phyloP scores from a whole-genome alignment of 2,329 filamentous ascomycete genomes.

The Alternaria panax region DNA sequence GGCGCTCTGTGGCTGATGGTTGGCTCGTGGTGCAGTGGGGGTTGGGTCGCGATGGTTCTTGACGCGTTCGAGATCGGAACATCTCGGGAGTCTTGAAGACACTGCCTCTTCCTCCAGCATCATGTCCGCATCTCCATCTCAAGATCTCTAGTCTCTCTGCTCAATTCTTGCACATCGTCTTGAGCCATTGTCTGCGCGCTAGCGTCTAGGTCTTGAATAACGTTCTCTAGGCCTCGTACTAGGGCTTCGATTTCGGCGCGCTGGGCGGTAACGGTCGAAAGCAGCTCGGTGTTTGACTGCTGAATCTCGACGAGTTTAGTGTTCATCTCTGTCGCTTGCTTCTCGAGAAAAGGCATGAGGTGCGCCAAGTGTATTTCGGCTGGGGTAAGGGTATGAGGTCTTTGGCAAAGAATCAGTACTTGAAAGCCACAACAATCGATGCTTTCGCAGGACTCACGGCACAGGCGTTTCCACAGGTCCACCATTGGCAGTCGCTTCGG shows the following conservation, averaged over 20 bases:
- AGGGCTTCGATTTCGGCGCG: conserved; percentile 64
- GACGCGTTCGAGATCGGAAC: not conserved
- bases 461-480: conserved; percentile 47
- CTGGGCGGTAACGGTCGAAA: conserved; percentile 61
- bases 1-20: not conserved
- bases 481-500: conserved; percentile 49
- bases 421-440: not conserved
- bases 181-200: conserved; percentile 53
- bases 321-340: conserved; percentile 59
- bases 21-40: not conserved
- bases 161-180: conserved; percentile 47
- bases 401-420: conserved; percentile 31
- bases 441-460: conserved; percentile 53
- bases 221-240: conserved; percentile 62
- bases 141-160: conserved; percentile 44
- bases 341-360: conserved; percentile 63
- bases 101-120: conserved; percentile 1
- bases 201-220: conserved; percentile 65
- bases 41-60: not conserved
- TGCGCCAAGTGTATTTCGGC: conserved; percentile 66
- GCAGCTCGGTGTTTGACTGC: conserved; percentile 61
- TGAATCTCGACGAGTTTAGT: conserved; percentile 60
- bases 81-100: not conserved
- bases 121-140: conserved; percentile 48
- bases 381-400: conserved; percentile 66